These are phyloP conservation scores for Pestalotiopsis sp. DNA, from an alignment of 2,329 filamentous ascomycete genomes.

Conservation along the genomic window DNA sequence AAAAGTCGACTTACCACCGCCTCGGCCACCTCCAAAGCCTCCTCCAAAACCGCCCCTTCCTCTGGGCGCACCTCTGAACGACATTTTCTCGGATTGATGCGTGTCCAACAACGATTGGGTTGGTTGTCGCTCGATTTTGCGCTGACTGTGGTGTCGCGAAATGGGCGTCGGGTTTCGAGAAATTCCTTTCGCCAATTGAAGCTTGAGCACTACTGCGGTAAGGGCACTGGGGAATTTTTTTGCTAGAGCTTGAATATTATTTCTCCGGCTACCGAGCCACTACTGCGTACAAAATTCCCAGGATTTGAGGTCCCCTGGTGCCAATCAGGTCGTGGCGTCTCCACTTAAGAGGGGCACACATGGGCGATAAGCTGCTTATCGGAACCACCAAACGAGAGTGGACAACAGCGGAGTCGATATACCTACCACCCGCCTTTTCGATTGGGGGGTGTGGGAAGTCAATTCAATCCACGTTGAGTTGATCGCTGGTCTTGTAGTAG, in stretches of 20 bases:
- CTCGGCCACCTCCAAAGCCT: constrained; percentile 28
- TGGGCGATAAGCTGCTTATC: not conserved
- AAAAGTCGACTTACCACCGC: constrained; percentile 27
- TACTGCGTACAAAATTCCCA: not conserved
- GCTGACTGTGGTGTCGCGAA: not conserved
- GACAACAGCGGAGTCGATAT: not conserved
- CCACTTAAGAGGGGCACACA: constrained; percentile 8
- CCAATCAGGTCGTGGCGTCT: not conserved
- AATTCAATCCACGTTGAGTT: not conserved
- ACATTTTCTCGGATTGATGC: constrained; percentile 21
- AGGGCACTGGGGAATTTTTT: constrained; percentile 9
- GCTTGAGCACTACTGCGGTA: constrained; percentile 2
- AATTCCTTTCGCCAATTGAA: constrained; percentile 1
- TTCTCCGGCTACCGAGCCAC: constrained; percentile 5
- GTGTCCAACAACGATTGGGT: not conserved
- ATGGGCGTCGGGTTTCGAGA: not conserved
- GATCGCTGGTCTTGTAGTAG: not conserved
- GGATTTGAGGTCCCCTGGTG: not conserved
- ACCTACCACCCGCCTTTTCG: not conserved
- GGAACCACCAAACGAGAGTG: not conserved
- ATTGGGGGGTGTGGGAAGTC: not conserved
- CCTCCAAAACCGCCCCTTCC: constrained; percentile 31
- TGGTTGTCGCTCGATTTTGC: not conserved
- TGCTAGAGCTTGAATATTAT: constrained; percentile 10
- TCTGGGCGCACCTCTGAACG: constrained; percentile 32